These are phyloP conservation scores for Trichosporon faecale DNA, from an alignment of 1,284 basidiomycete species.

Conservation along the genomic window DNA sequence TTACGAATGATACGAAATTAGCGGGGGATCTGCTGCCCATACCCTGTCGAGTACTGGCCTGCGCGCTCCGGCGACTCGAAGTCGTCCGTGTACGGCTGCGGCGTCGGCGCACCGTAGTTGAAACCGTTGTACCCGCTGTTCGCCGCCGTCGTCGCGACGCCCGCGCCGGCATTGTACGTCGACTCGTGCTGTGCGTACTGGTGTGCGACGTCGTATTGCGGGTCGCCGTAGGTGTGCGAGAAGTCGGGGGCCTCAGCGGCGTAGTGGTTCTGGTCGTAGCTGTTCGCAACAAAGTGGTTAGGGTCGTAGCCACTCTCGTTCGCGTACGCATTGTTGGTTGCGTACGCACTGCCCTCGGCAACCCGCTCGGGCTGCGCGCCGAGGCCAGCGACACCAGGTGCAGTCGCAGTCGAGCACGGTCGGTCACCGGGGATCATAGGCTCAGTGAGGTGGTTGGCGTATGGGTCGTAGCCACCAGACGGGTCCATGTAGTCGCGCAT, in stretches of 20 bases:
- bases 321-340: constrained; percentile 4
- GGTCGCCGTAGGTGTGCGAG: constrained; percentile 41
- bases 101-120: background rate
- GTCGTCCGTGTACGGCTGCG: background rate
- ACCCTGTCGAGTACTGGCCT: constrained; percentile 1
- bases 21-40: background rate
- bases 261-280: constrained; percentile 13
- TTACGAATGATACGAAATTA: background rate
- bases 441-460: constrained; percentile 35
- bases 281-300: constrained; percentile 17
- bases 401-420: constrained; percentile 34
- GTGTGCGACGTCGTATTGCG: constrained; percentile 39
- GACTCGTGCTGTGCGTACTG: constrained; percentile 23
- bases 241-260: constrained; percentile 16
- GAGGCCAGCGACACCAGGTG: constrained; percentile 37
- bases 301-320: constrained; percentile 19
- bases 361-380: constrained; percentile 27
- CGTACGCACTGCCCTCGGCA: background rate
- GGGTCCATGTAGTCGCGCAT: constrained; percentile 48
- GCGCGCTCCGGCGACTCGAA: background rate
- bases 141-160: background rate
- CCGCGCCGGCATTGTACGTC: background rate
- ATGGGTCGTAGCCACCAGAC: constrained; percentile 50
- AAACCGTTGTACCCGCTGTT: constrained; percentile 26
- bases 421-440: constrained; percentile 26